Base-by-base conservation (phyloP, 495 filamentous ascomycete genomes). In the Corynascus novoguineensis region DNA sequence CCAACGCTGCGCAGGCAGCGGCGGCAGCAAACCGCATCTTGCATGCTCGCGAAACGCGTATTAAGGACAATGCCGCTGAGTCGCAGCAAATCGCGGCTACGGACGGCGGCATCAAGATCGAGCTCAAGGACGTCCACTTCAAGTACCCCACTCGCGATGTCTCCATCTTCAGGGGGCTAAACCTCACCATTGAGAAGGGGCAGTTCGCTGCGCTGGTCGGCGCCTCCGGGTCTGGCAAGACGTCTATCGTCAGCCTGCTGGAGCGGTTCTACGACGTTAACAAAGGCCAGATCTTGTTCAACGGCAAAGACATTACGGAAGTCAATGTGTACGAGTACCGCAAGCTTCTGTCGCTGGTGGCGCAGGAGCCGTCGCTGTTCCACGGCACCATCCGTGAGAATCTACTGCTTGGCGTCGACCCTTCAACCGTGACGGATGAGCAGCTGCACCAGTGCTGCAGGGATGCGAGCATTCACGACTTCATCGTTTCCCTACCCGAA, bases 191-290 rank as follows among this genome's bases (percentile, higher is more conserved):
- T 46, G 70, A 80, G 38, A 79, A 81, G 40, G 86, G 87, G 1
- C 78, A 85, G 57, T 86, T 81, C 55, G 81, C 79, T 3, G 88
- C 85, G 0, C 73, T 92, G 15, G 87, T 90, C 7, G 88, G 88
- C 3, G 72, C 85, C 0, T 83, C 78, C 0, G 88, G 88, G 19
- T 87, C 82, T 28, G 88, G 88, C 12, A 92, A 92, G 62, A 85
- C 80, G 1, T 88, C 83, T 15, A 73, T 86, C 22, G 76, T 89
- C 17, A 79, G 79, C 4, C 70, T 90, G 0, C 68, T 90, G 1
- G 83, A 86, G 68, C 65, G 74, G 6, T 86, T 88, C 66, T 89
- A 88, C 64, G 73, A 81, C 24, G 68, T 78, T 0, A 68, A 66
- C 5, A 68, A 69, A 21, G 85, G 86, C 22, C 62, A 60, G 31